phyloP scores from a whole-genome alignment of 345 rosid species.

The Salix suchowensis region DNA sequence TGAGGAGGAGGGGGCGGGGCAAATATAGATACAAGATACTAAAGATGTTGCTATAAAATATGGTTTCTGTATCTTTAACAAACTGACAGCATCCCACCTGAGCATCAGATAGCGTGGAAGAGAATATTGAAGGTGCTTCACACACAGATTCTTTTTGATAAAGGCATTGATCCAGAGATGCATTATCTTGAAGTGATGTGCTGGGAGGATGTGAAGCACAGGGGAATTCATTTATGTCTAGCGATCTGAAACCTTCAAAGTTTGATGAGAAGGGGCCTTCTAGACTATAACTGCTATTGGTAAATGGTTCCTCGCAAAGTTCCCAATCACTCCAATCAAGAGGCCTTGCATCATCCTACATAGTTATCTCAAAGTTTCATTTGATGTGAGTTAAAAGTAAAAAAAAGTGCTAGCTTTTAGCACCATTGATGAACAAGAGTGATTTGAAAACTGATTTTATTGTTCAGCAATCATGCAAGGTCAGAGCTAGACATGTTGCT shows the following conservation, averaged over 20 bases:
- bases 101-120: conserved; percentile 26
- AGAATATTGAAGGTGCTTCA: conserved; percentile 26
- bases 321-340: conserved; percentile 80
- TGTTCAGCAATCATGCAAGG: background rate
- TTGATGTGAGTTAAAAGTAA: background rate
- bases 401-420: background rate
- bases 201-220: conserved; percentile 11
- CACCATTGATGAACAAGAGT: background rate
- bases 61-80: conserved; percentile 28
- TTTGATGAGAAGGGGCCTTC: conserved; percentile 27
- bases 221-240: conserved; percentile 39
- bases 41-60: conserved; percentile 21
- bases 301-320: conserved; percentile 38
- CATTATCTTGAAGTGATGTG: conserved; percentile 23
- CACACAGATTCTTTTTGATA: conserved; percentile 24
- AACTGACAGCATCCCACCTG: conserved; percentile 26
- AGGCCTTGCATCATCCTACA: conserved; percentile 41
- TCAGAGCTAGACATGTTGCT: background rate
- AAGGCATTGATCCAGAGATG: conserved; percentile 23
- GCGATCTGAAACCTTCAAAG: conserved; percentile 29
- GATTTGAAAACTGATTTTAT: background rate
- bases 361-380: conserved; percentile 9
- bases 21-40: background rate
- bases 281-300: conserved; percentile 8
- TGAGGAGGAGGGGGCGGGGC: background rate